phyloP scores from a whole-genome alignment of 1,139 yeast genomes.

The Kurtzmaniella natalensis region DNA sequence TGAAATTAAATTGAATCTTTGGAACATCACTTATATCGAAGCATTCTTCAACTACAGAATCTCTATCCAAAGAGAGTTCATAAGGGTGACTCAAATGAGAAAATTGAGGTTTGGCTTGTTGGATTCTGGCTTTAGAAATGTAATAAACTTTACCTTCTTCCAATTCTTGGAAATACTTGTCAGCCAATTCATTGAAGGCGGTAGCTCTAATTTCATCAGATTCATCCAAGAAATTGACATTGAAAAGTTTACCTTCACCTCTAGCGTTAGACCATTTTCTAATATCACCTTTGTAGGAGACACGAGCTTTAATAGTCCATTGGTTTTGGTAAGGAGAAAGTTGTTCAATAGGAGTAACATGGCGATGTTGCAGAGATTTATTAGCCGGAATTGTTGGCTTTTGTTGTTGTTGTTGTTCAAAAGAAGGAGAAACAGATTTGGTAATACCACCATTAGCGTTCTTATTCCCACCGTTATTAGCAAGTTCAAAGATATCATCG shows the following conservation, averaged over 20 bases:
- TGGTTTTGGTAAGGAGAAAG: slow-evolving; percentile 86
- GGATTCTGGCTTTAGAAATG: slow-evolving; percentile 76
- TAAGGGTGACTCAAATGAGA: slow-evolving; percentile 83
- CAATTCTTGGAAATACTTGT: slow-evolving; percentile 64
- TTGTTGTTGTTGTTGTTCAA: slow-evolving; percentile 6
- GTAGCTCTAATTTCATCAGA: slow-evolving; percentile 96
- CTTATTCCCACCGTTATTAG: slow-evolving; percentile 10
- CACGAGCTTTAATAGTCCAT: slow-evolving; percentile 94
- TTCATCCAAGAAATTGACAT: slow-evolving; percentile 85
- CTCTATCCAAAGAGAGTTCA: slow-evolving; percentile 79
- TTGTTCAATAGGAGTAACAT: slow-evolving; percentile 73
- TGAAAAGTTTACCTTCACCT: slow-evolving; percentile 89
- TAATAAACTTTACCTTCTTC: slow-evolving; percentile 91
- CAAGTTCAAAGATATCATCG: slow-evolving; percentile 36
- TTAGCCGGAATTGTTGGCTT: slow-evolving; percentile 8
- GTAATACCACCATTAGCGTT: slow-evolving; percentile 14
- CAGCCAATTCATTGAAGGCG: slow-evolving; percentile 87
- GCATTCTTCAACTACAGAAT: slow-evolving; percentile 71
- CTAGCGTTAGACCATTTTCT: slow-evolving; percentile 83
- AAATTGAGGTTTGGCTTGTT: slow-evolving; percentile 81
- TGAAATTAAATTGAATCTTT: slow-evolving; percentile 70
- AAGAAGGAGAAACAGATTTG: slow-evolving; percentile 10
- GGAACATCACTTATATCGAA: slow-evolving; percentile 67
- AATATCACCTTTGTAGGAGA: slow-evolving; percentile 80
- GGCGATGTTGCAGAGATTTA: slow-evolving; percentile 17